Evolutionary conservation across 2,329 filamentous ascomycete genomes (phyloP).

Genomic region (Penicillium aurantiogriseum): DNA sequence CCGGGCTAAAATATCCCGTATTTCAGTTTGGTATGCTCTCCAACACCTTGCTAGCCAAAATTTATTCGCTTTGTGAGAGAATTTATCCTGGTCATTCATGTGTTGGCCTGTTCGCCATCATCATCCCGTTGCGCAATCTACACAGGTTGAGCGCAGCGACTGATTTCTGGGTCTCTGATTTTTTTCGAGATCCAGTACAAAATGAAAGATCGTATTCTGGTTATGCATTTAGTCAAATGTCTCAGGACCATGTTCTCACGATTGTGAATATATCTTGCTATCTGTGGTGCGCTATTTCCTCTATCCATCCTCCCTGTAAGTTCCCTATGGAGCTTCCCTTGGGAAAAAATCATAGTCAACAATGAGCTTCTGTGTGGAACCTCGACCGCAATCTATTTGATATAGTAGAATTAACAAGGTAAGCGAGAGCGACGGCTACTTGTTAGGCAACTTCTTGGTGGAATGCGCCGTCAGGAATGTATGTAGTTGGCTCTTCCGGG

Average conservation of each 20-base stretch:
- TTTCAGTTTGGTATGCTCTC: not conserved
- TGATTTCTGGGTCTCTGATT: too few relatives aligned
- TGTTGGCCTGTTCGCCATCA: constrained; percentile 44
- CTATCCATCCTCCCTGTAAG: not conserved
- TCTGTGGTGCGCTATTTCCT: too few relatives aligned
- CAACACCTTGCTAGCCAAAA: constrained; percentile 36
- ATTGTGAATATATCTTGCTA: not conserved
- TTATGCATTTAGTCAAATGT: not conserved
- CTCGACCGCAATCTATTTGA: not conserved
- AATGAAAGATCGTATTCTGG: not conserved
- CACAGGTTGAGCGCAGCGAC: not conserved
- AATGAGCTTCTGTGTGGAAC: not conserved
- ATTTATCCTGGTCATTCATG: constrained; percentile 43
- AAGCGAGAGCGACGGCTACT: too few relatives aligned
- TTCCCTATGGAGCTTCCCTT: not conserved
- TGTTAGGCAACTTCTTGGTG: not conserved
- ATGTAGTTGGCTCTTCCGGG: not conserved
- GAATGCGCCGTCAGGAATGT: not conserved
- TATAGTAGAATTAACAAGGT: too few relatives aligned
- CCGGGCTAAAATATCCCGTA: too few relatives aligned
- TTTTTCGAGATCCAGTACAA: not conserved
- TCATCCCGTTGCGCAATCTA: constrained; percentile 41
- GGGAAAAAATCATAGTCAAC: not conserved
- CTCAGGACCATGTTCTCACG: not conserved
- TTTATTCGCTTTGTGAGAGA: constrained; percentile 38